Percentiles rank a stretch among this genome's conserved stretches.
Conservation (phyloP, 1,139 yeast species). For the Debaryomyces subglobosus region DNA sequence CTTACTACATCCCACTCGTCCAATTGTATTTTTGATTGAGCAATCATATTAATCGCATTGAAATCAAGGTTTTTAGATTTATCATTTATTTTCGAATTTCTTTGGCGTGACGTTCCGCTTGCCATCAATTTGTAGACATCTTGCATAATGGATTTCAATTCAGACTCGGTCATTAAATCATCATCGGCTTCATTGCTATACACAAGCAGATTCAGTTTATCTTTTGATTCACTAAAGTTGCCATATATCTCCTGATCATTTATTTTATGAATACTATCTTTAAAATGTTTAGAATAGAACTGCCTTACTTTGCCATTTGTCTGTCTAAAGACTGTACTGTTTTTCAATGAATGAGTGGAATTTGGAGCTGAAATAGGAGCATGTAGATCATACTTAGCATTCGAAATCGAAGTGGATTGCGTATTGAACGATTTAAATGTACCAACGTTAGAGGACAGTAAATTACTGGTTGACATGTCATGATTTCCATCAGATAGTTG, state of each 20-base stretch:
- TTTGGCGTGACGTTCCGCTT: conserved; percentile 13
- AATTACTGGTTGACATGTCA: not conserved
- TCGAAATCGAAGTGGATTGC: conserved; percentile 1
- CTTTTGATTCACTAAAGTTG: conserved; percentile 23
- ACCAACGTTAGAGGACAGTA: not conserved
- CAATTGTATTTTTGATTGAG: conserved; percentile 32
- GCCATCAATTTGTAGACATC: conserved; percentile 32
- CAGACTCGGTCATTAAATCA: conserved; percentile 10
- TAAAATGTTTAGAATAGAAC: not conserved
- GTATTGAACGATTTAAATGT: not conserved
- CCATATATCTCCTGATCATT: conserved; percentile 26
- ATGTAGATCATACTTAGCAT: not conserved
- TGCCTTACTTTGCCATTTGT: conserved; percentile 1
- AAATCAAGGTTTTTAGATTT: conserved; percentile 1
- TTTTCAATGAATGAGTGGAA: not conserved
- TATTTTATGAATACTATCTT: not conserved
- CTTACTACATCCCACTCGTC: conserved; percentile 52
- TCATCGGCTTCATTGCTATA: conserved; percentile 4
- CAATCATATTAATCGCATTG: conserved; percentile 18
- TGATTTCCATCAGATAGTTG: not conserved
- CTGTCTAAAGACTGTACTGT: not conserved
- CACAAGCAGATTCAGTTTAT: not conserved
- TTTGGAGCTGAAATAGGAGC: not conserved
- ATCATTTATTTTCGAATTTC: not conserved
- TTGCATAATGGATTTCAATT: conserved; percentile 27